phyloP scores from a whole-genome alignment of 1,284 basidiomycete species.

The Irpex sp. region DNA sequence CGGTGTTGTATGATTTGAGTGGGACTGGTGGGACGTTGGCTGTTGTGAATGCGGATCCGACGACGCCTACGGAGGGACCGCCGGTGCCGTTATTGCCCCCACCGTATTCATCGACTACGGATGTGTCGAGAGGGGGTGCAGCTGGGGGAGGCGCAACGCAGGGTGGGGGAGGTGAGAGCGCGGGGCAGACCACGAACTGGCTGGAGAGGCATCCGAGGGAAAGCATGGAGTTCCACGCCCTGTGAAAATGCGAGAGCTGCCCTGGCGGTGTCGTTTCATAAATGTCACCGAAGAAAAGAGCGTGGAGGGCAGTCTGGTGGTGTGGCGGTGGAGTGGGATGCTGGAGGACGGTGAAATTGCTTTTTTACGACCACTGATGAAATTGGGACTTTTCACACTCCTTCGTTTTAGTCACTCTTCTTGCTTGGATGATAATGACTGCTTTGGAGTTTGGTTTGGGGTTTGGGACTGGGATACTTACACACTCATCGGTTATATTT shows the following conservation, averaged over 20 bases:
- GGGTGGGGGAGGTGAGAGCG: neutral
- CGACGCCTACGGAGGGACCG: neutral
- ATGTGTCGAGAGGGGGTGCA: neutral
- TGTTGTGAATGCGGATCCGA: constrained; percentile 3
- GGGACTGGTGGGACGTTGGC: neutral
- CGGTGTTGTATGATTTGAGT: constrained; percentile 12
- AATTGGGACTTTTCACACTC: neutral
- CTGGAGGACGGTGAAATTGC: neutral
- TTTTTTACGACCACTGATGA: neutral
- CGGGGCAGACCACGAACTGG: neutral
- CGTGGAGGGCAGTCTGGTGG: neutral
- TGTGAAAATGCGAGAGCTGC: neutral
- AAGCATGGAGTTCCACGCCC: neutral
- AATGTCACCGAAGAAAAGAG: too few relatives aligned
- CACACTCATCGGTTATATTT: neutral
- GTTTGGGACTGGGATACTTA: neutral
- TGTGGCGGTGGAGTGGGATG: neutral
- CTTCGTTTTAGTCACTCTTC: neutral
- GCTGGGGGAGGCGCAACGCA: neutral
- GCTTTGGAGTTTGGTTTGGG: neutral
- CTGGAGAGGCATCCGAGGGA: neutral
- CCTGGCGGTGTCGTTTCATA: too few relatives aligned
- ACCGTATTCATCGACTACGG: neutral
- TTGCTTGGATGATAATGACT: neutral
- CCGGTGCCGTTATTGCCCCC: neutral